phyloP scores from a whole-genome alignment of 1,284 basidiomycete genomes.

The Sanghuangporus weigelae region DNA sequence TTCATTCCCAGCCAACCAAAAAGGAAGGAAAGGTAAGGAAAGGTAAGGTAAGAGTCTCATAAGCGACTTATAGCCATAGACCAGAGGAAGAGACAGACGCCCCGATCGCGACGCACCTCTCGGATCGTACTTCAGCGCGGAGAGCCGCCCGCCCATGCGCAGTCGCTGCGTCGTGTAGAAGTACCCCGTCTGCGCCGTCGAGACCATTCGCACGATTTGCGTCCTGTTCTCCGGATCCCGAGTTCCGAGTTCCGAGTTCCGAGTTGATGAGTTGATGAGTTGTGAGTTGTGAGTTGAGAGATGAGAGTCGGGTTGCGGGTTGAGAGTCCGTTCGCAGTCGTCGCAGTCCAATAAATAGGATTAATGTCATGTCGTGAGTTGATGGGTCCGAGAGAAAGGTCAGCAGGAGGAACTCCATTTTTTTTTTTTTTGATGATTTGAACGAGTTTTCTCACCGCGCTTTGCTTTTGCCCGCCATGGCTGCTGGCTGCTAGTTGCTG shows the following conservation, averaged over 20 bases:
- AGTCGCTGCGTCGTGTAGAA: constrained; percentile 82
- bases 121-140: constrained; percentile 87
- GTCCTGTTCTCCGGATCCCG: constrained; percentile 44
- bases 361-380: too few relatives aligned
- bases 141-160: constrained; percentile 65
- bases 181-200: constrained; percentile 85
- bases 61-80: not conserved
- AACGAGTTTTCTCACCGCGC: too few relatives aligned
- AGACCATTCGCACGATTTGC: constrained; percentile 79
- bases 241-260: not conserved
- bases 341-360: too few relatives aligned
- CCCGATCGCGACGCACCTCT: constrained; percentile 46
- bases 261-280: too few relatives aligned
- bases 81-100: not conserved
- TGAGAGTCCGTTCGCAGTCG: too few relatives aligned
- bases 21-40: too few relatives aligned
- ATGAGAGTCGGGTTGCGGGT: too few relatives aligned
- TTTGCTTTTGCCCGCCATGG: constrained; percentile 48
- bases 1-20: too few relatives aligned
- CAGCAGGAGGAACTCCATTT: too few relatives aligned
- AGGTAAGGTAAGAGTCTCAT: not conserved
- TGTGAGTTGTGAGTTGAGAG: too few relatives aligned
- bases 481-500: not conserved
- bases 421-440: too few relatives aligned
- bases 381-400: too few relatives aligned